These are phyloP conservation scores for Neoboletus subvelutipes DNA, from an alignment of 768 basidiomycete species.

Conservation along the genomic window DNA sequence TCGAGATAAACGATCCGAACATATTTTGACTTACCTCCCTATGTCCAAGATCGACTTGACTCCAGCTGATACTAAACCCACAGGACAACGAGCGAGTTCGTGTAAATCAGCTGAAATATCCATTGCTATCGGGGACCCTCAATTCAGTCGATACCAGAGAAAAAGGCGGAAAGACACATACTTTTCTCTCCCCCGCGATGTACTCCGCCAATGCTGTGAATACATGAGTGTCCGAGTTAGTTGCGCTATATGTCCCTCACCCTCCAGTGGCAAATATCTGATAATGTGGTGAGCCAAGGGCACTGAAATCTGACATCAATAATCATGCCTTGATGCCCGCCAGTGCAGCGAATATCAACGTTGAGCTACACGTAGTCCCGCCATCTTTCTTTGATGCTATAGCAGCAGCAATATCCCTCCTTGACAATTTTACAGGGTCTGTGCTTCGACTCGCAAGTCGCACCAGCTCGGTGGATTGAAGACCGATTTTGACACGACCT, in stretches of 20 bases:
- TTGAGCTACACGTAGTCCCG: conserved; percentile 78
- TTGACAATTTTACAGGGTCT: conserved; percentile 65
- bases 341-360: conserved; percentile 70
- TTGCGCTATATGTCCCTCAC: conserved; percentile 41
- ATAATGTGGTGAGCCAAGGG: conserved; percentile 8
- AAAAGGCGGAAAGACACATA: conserved; percentile 26
- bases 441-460: conserved; percentile 55
- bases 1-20: neutral
- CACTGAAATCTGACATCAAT: neutral
- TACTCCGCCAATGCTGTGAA: conserved; percentile 73
- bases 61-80: conserved; percentile 90
- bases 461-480: conserved; percentile 63
- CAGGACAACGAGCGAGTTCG: conserved; percentile 85
- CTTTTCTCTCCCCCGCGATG: conserved; percentile 74
- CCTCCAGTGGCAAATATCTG: conserved; percentile 93
- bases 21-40: conserved; percentile 48
- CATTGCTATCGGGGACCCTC: conserved; percentile 59
- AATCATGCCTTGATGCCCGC: conserved; percentile 78
- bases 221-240: conserved; percentile 4
- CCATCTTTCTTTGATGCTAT: conserved; percentile 68
- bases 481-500: conserved; percentile 85
- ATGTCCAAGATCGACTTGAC: conserved; percentile 96
- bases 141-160: conserved; percentile 1
- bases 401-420: conserved; percentile 79
- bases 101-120: conserved; percentile 94